These are phyloP conservation scores for Pseudogymnoascus sp. DNA, from an alignment of 2,329 filamentous ascomycete species.

Conservation along the genomic window DNA sequence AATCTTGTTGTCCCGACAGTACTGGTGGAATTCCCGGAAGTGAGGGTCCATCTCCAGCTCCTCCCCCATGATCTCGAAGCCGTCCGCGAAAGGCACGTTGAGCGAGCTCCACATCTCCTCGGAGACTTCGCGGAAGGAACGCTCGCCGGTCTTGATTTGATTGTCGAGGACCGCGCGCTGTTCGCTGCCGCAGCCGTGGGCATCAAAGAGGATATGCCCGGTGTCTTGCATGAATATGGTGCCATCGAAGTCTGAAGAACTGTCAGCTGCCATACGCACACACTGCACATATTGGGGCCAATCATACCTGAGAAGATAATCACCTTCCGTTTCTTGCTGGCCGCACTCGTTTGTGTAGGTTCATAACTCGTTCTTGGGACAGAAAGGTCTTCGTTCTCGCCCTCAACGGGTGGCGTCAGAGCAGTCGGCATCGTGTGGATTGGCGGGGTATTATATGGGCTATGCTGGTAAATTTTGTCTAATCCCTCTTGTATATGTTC, in stretches of 20 bases:
- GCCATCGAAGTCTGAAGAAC: constrained; percentile 53
- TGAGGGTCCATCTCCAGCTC: constrained; percentile 54
- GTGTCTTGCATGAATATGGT: constrained; percentile 66
- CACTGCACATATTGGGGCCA: neutral
- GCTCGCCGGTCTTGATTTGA: constrained; percentile 56
- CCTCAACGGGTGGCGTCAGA: constrained; percentile 28
- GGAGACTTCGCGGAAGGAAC: constrained; percentile 60
- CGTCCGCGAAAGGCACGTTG: constrained; percentile 57
- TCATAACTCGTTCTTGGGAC: constrained; percentile 23
- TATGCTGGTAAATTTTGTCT: neutral
- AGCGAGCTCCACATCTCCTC: constrained; percentile 65
- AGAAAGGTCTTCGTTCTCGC: constrained; percentile 26
- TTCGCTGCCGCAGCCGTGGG: constrained; percentile 51
- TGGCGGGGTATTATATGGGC: constrained; percentile 2
- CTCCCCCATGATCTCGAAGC: constrained; percentile 55
- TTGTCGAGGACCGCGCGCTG: constrained; percentile 48
- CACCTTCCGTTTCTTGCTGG: constrained; percentile 44
- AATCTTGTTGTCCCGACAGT: constrained; percentile 52
- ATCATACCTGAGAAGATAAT: constrained; percentile 48
- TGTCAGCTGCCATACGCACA: constrained; percentile 7
- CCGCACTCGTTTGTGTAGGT: constrained; percentile 23
- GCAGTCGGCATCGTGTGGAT: constrained; percentile 33
- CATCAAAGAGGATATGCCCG: constrained; percentile 60
- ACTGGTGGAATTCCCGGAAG: constrained; percentile 55
- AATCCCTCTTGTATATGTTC: neutral